Conservation (phyloP, 371 early-diverging fungal genomes). For the Funneliformis caledonium region DNA sequence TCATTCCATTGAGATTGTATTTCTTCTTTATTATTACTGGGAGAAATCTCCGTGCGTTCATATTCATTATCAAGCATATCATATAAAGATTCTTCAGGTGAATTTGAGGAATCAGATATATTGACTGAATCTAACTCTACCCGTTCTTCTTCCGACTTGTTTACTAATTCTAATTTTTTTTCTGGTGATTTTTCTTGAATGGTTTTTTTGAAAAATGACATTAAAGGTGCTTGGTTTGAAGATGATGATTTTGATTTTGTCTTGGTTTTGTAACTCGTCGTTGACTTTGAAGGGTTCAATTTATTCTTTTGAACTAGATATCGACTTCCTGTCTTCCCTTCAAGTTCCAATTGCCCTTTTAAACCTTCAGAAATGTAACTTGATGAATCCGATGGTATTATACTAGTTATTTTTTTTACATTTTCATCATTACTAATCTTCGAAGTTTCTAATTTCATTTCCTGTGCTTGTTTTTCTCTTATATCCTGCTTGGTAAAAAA, state of each 20-base stretch:
- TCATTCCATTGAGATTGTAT: slow-evolving; percentile 62
- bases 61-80: not conserved
- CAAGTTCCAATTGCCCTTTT: too few species aligned
- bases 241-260: not conserved
- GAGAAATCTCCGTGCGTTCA: not conserved
- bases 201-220: slow-evolving; percentile 10
- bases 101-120: not conserved
- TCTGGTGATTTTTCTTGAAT: not conserved
- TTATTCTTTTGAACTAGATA: too few species aligned
- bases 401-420: too few species aligned
- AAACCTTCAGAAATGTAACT: too few species aligned
- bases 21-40: slow-evolving; percentile 21
- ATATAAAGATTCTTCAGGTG: not conserved
- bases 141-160: not conserved
- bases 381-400: too few species aligned
- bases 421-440: too few species aligned
- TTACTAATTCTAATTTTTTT: not conserved
- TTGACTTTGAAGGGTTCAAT: not conserved
- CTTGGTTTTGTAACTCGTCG: not conserved
- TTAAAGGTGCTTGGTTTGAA: not conserved
- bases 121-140: not conserved
- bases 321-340: too few species aligned
- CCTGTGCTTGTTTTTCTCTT: not conserved
- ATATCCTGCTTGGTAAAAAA: slow-evolving; percentile 48
- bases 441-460: too few species aligned